Conservation (phyloP, 2,329 filamentous ascomycete genomes). For the Xylariaceae sp. region DNA sequence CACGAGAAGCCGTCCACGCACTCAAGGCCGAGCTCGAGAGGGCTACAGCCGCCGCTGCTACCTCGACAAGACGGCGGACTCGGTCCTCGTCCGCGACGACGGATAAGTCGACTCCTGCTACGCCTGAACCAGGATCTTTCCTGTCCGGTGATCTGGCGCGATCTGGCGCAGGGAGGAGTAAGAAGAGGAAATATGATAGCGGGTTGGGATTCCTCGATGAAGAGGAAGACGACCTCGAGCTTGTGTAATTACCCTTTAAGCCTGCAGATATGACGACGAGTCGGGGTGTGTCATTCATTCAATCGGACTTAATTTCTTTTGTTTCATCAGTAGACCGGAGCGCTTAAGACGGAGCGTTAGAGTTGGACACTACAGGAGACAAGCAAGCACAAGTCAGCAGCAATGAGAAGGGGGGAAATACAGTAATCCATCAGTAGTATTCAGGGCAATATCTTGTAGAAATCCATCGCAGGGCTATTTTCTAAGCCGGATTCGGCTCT, state of each 20-base stretch:
- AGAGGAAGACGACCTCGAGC: conserved; percentile 37
- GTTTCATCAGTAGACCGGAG: conserved; percentile 8
- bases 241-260: conserved; percentile 10
- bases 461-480: too few species aligned
- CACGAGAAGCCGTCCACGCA: conserved; percentile 42
- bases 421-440: too few species aligned
- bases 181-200: conserved; percentile 49
- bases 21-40: conserved; percentile 50
- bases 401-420: too few species aligned
- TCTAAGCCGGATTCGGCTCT: too few species aligned
- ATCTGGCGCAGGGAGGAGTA: conserved; percentile 28
- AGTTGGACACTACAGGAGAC: too few species aligned
- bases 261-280: not conserved
- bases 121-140: conserved; percentile 7
- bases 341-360: too few species aligned
- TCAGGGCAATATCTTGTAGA: too few species aligned
- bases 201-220: conserved; percentile 54
- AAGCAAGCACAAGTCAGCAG: too few species aligned
- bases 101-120: conserved; percentile 1
- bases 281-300: conserved; percentile 5
- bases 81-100: not conserved
- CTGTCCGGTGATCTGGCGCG: conserved; percentile 10
- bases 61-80: conserved; percentile 8
- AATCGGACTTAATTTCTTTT: conserved; percentile 14
- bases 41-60: conserved; percentile 18